phyloP scores from a whole-genome alignment of 306 rosid genomes.

The Lupinus albus region DNA sequence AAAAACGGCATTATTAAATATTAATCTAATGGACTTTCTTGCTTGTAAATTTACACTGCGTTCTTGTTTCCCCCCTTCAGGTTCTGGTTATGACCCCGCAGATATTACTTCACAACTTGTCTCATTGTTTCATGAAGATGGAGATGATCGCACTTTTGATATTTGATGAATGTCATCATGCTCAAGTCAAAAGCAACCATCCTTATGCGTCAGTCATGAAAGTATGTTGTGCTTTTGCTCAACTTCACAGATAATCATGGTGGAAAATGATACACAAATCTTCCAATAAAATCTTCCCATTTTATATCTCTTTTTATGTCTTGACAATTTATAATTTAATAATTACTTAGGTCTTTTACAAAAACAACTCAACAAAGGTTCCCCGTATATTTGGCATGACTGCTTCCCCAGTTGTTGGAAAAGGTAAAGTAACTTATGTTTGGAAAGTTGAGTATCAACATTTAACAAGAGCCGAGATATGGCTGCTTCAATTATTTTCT shows the following conservation, averaged over 20 bases:
- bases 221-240: conserved; percentile 54
- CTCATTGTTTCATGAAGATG: conserved; percentile 81
- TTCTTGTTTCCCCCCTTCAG: conserved; percentile 49
- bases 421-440: conserved; percentile 57
- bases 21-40: conserved; percentile 24
- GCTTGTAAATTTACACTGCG: conserved; percentile 29
- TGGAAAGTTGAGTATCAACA: not conserved
- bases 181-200: conserved; percentile 86
- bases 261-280: not conserved
- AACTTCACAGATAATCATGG: conserved; percentile 18
- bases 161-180: conserved; percentile 98
- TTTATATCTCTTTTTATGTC: conserved; percentile 13
- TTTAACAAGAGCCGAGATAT: conserved; percentile 1
- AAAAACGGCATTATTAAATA: not conserved
- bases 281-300: conserved; percentile 19
- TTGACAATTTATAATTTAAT: conserved; percentile 36
- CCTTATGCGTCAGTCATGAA: conserved; percentile 88
- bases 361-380: conserved; percentile 46
- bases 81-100: conserved; percentile 94
- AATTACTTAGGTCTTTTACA: conserved; percentile 61
- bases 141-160: conserved; percentile 79
- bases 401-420: conserved; percentile 96
- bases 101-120: conserved; percentile 62
- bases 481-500: conserved; percentile 7
- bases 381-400: conserved; percentile 99